phyloP scores from a whole-genome alignment of 1,139 yeast species.

The Candida mesenterica region DNA sequence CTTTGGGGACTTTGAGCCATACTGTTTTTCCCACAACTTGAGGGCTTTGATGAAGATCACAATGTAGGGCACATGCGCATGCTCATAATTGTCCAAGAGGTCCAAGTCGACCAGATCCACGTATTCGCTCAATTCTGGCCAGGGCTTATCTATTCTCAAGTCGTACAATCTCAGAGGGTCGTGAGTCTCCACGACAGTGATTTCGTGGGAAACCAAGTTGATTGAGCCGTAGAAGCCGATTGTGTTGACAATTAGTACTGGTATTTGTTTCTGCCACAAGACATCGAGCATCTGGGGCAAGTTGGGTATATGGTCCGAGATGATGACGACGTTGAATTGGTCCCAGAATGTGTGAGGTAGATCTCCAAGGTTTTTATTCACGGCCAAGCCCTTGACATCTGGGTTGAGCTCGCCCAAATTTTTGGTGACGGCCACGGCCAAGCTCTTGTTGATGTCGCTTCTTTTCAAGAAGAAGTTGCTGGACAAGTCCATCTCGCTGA shows the following conservation, averaged over 20 bases:
- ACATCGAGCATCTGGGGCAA: conserved; percentile 26
- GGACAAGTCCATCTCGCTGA: conserved; percentile 45
- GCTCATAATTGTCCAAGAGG: conserved; percentile 46
- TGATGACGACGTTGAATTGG: conserved; percentile 53
- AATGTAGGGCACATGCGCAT: conserved; percentile 73
- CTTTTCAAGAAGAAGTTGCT: conserved; percentile 62
- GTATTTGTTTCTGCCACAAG: conserved; percentile 48
- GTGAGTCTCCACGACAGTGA: conserved; percentile 75
- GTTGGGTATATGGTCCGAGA: conserved; percentile 31
- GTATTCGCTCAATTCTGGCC: conserved; percentile 65
- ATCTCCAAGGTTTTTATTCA: conserved; percentile 14
- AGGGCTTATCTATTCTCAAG: conserved; percentile 68
- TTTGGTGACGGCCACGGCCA: conserved; percentile 38
- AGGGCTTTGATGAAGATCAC: conserved; percentile 61
- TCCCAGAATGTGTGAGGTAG: conserved; percentile 42
- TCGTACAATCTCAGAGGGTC: conserved; percentile 63
- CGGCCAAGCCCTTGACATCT: conserved; percentile 48
- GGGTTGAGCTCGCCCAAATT: conserved; percentile 58
- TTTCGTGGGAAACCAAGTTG: conserved; percentile 49
- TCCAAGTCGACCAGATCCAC: conserved; percentile 52
- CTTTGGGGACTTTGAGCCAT: conserved; percentile 36
- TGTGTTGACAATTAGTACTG: conserved; percentile 52
- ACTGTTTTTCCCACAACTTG: conserved; percentile 39
- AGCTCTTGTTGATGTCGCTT: conserved; percentile 42
- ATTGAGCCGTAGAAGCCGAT: conserved; percentile 71